Evolutionary conservation across 306 rosid species (phyloP).

Genomic region (Mucuna pruriens): DNA sequence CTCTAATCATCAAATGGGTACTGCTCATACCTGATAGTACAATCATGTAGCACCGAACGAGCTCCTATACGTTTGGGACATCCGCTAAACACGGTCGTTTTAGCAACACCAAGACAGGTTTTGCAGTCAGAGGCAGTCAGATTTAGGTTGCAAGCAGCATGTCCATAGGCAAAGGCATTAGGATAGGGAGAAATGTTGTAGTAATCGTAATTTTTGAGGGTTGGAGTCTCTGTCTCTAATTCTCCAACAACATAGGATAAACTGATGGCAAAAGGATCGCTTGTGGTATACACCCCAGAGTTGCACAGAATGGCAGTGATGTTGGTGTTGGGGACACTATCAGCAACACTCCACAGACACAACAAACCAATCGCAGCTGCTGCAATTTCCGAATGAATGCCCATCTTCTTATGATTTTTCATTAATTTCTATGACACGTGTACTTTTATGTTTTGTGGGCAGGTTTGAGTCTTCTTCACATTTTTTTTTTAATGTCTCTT

Average conservation of each 20-base stretch:
- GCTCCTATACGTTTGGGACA: conserved; percentile 64
- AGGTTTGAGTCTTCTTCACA: background rate
- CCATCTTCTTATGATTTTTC: conserved; percentile 38
- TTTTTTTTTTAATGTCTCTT: background rate
- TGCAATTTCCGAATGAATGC: conserved; percentile 35
- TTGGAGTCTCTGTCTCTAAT: conserved; percentile 50
- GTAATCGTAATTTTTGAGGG: conserved; percentile 42
- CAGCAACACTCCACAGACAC: conserved; percentile 19
- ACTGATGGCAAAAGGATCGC: conserved; percentile 64
- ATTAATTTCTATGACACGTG: background rate
- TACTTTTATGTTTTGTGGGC: background rate
- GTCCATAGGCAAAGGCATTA: conserved; percentile 80
- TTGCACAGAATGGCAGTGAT: conserved; percentile 59
- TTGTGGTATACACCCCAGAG: conserved; percentile 48
- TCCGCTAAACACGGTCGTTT: conserved; percentile 38
- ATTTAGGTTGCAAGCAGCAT: conserved; percentile 64
- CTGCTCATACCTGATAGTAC: conserved; percentile 75
- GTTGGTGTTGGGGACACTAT: conserved; percentile 52
- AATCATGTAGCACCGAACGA: conserved; percentile 65
- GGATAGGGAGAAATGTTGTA: conserved; percentile 75
- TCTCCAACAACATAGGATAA: conserved; percentile 58
- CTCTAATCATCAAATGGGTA: conserved; percentile 68
- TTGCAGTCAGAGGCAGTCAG: conserved; percentile 63
- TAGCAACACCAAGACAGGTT: conserved; percentile 68
- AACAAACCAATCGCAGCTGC: conserved; percentile 33